phyloP scores from a whole-genome alignment of 768 basidiomycete genomes.

The Trametes gibbosa region DNA sequence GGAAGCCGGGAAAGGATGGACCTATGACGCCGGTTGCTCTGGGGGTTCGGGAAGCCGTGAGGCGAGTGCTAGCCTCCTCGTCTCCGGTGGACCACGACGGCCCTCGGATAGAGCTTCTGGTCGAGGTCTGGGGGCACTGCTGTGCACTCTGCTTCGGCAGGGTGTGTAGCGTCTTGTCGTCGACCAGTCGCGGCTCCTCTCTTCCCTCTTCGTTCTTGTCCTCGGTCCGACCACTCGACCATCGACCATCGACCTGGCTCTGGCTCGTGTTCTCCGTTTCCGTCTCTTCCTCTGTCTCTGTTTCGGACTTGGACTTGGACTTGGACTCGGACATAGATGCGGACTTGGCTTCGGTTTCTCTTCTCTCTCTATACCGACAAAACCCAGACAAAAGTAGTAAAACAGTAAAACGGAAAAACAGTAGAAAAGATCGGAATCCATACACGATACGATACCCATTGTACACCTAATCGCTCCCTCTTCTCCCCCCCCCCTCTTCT shows the following conservation, averaged over 20 bases:
- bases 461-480: not conserved
- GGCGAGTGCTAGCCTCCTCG: not conserved
- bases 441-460: not conserved
- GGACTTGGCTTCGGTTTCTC: not conserved
- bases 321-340: not conserved
- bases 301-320: not conserved
- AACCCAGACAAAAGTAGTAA: too few species aligned
- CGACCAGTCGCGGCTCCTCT: not conserved
- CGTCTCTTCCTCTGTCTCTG: too few species aligned
- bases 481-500: too few species aligned
- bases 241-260: too few species aligned
- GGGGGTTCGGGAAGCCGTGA: not conserved
- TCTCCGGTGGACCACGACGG: not conserved
- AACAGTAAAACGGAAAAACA: too few species aligned
- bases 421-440: not conserved
- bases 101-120: not conserved
- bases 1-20: not conserved
- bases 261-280: too few species aligned
- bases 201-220: not conserved
- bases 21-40: not conserved
- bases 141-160: not conserved
- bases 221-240: too few species aligned
- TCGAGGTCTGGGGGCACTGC: not conserved
- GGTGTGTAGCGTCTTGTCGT: not conserved
- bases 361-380: not conserved